Evolutionary conservation across 495 filamentous ascomycete species (phyloP).

Genomic region (Acidiella bohemica): DNA sequence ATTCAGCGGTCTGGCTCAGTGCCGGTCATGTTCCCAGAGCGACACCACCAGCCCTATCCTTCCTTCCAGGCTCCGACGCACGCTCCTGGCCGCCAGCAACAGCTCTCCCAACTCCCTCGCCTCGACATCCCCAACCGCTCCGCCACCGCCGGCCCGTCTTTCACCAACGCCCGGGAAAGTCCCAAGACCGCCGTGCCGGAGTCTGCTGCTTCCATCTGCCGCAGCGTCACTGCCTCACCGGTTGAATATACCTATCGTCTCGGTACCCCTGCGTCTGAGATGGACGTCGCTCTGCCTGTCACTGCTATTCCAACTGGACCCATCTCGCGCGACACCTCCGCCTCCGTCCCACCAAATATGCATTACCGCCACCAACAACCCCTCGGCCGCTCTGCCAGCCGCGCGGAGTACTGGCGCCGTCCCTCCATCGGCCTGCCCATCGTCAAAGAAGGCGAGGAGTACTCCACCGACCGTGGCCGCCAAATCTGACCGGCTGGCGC

Average conservation of each 20-base stretch:
- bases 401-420: conserved; percentile 36
- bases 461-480: conserved; percentile 30
- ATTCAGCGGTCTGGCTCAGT: conserved; percentile 23
- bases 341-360: conserved; percentile 93
- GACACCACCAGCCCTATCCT: conserved; percentile 16
- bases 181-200: conserved; percentile 8
- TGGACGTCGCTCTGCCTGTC: conserved; percentile 63
- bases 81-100: conserved; percentile 19
- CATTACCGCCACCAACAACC: conserved; percentile 38
- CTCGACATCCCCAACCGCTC: conserved; percentile 28
- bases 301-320: conserved; percentile 58
- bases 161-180: conserved; percentile 20
- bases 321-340: conserved; percentile 56
- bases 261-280: conserved; percentile 71
- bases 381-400: conserved; percentile 31
- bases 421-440: conserved; percentile 46
- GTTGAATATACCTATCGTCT: conserved; percentile 45
- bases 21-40: conserved; percentile 29
- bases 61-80: conserved; percentile 21
- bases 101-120: conserved; percentile 26
- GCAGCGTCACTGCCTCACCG: conserved; percentile 29
- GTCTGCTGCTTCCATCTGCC: conserved; percentile 25
- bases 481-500: too few species aligned
- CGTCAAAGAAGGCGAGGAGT: conserved; percentile 36
- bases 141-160: conserved; percentile 20